phyloP scores from a whole-genome alignment of 2,329 filamentous ascomycete species.

The Coniochaeta hoffmannii region DNA sequence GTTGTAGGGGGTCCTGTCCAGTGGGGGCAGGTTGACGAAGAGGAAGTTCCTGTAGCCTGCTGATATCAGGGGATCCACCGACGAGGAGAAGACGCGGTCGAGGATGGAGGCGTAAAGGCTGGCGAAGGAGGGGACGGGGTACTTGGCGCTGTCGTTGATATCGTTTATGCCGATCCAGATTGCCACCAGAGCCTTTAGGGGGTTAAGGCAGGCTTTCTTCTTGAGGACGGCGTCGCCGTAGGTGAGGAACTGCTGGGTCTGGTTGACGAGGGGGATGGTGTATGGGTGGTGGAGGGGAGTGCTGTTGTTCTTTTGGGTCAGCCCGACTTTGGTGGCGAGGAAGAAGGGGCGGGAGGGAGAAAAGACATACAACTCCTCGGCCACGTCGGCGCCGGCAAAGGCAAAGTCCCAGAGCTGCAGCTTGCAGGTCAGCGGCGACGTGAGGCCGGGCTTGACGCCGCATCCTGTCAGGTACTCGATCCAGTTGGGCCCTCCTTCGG shows the following conservation, averaged over 20 bases:
- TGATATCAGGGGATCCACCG: conserved; percentile 29
- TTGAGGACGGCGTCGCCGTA: conserved; percentile 35
- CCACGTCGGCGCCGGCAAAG: conserved; percentile 44
- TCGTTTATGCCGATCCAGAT: conserved; percentile 53
- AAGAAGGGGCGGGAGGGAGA: conserved; percentile 1
- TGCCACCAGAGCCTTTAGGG: conserved; percentile 34
- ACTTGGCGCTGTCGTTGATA: conserved; percentile 40
- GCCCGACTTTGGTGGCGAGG: background rate
- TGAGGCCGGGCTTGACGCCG: conserved; percentile 34
- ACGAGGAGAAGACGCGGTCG: conserved; percentile 10
- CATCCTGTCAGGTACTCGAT: conserved; percentile 45
- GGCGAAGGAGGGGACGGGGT: conserved; percentile 18
- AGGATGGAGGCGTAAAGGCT: conserved; percentile 23
- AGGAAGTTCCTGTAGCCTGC: conserved; percentile 39
- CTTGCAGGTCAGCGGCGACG: conserved; percentile 32
- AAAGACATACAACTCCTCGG: conserved; percentile 20
- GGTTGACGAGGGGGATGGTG: conserved; percentile 40
- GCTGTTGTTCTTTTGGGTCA: conserved; percentile 9
- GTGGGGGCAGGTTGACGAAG: conserved; percentile 42
- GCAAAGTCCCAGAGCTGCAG: conserved; percentile 49
- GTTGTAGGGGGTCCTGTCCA: conserved; percentile 35
- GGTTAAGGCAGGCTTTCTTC: conserved; percentile 17
- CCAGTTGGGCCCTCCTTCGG: conserved; percentile 47
- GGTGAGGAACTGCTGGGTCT: conserved; percentile 37
- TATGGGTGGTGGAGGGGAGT: conserved; percentile 43